Evolutionary conservation across 1,284 basidiomycete genomes (phyloP).

Genomic region (Cutaneotrichosporon cavernicola): DNA sequence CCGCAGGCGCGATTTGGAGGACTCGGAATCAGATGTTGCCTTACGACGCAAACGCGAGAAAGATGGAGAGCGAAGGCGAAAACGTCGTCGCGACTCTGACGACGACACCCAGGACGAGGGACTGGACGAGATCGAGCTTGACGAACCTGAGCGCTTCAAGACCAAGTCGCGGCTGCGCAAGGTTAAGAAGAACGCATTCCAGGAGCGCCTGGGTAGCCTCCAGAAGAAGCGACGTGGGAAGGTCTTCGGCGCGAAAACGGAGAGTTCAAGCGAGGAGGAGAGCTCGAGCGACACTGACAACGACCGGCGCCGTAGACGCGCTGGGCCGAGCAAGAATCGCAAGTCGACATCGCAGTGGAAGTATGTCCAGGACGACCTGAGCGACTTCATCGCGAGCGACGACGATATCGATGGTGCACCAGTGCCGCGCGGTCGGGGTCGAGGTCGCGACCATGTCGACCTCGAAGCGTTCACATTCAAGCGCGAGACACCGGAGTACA

Average conservation of each 20-base stretch:
- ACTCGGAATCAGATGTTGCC: neutral
- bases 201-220: slow-evolving; percentile 44
- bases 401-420: slow-evolving; percentile 55
- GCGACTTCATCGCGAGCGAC: slow-evolving; percentile 72
- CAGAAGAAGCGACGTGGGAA: slow-evolving; percentile 26
- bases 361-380: slow-evolving; percentile 5
- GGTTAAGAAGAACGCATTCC: slow-evolving; percentile 27
- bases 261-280: slow-evolving; percentile 27
- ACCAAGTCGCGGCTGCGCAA: slow-evolving; percentile 55
- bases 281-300: slow-evolving; percentile 49
- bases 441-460: no score
- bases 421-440: slow-evolving; percentile 54
- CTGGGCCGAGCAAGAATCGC: no score
- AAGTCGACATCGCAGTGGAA: no score
- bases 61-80: slow-evolving; percentile 20
- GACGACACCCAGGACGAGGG: slow-evolving; percentile 56
- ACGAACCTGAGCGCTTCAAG: slow-evolving; percentile 52
- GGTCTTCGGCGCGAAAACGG: slow-evolving; percentile 12
- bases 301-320: slow-evolving; percentile 28
- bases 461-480: slow-evolving; percentile 69
- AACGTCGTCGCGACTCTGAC: slow-evolving; percentile 10
- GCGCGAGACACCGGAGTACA: slow-evolving; percentile 59
- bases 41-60: slow-evolving; percentile 23
- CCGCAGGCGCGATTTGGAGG: neutral
- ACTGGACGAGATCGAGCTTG: slow-evolving; percentile 61